These are phyloP conservation scores for Crithidia mellificae DNA, from an alignment of 208 protist genomes.

Conservation along the genomic window DNA sequence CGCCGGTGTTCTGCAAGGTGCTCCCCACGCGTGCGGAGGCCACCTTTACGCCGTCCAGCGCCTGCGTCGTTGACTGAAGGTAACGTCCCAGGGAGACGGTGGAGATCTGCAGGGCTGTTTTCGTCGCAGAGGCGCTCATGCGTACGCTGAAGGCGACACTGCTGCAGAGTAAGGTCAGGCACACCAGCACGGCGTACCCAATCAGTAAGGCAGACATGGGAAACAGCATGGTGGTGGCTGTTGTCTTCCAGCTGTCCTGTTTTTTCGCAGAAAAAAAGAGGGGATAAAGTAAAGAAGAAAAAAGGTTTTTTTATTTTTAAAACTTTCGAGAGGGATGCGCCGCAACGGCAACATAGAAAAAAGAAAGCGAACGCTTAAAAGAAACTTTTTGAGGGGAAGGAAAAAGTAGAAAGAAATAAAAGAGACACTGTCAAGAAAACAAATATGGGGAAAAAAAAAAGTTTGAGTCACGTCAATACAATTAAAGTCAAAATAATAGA, in stretches of 20 bases:
- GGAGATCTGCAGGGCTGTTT: slow-evolving; percentile 17
- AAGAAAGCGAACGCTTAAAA: background rate
- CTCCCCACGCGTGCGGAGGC: slow-evolving; percentile 4
- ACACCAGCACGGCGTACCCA: slow-evolving; percentile 33
- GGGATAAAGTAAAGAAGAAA: background rate
- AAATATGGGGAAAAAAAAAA: too few species aligned
- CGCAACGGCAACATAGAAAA: background rate
- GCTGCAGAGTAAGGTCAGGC: slow-evolving; percentile 23
- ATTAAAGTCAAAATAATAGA: too few species aligned
- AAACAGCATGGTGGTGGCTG: background rate
- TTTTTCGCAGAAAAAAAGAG: background rate
- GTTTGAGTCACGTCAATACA: too few species aligned
- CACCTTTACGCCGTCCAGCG: slow-evolving; percentile 1
- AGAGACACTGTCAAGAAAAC: too few species aligned
- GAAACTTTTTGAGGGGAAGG: too few species aligned
- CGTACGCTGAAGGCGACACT: slow-evolving; percentile 26
- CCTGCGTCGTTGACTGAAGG: background rate
- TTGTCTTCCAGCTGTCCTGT: too few species aligned
- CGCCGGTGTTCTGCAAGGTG: slow-evolving; percentile 3
- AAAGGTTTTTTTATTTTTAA: too few species aligned
- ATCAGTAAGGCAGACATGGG: slow-evolving; percentile 16
- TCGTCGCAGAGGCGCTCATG: slow-evolving; percentile 19
- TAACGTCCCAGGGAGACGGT: slow-evolving; percentile 26
- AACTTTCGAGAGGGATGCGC: background rate
- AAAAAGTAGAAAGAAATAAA: too few species aligned